A percentile compares a stretch with the other conserved stretches of the same genome.
These are phyloP conservation scores for Protomyces inouyei DNA, from an alignment of 1,139 yeast genomes.

Conservation along the genomic window DNA sequence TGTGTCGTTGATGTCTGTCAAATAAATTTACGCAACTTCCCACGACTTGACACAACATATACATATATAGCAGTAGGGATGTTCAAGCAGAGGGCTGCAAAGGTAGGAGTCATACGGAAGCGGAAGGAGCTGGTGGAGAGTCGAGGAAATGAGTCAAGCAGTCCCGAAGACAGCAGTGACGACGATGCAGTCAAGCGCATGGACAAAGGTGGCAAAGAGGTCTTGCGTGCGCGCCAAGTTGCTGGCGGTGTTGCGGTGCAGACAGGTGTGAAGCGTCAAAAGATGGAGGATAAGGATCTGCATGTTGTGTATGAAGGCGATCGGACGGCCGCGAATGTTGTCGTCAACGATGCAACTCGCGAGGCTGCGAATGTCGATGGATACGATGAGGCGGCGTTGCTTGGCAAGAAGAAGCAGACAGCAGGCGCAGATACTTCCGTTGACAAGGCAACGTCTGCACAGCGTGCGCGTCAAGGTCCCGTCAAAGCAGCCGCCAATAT, in stretches of 20 bases:
- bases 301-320: conserved; percentile 6
- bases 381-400: conserved; percentile 26
- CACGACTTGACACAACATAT: too few species aligned
- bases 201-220: not conserved
- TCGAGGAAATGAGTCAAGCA: not conserved
- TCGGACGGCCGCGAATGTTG: not conserved
- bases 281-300: not conserved
- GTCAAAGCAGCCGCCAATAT: conserved; percentile 52
- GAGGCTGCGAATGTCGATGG: conserved; percentile 19
- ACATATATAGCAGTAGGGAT: not conserved
- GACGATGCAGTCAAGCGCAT: not conserved
- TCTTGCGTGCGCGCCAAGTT: not conserved
- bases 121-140: not conserved
- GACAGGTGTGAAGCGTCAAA: not conserved
- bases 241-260: not conserved
- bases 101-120: not conserved
- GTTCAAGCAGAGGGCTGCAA: not conserved
- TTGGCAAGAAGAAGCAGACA: conserved; percentile 13
- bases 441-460: conserved; percentile 40
- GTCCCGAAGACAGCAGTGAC: not conserved
- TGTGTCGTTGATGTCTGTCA: not conserved
- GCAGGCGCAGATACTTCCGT: conserved; percentile 35
- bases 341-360: conserved; percentile 23
- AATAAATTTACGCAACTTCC: not conserved
- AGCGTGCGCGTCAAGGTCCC: conserved; percentile 38